These are phyloP conservation scores for Pythium aristosporum DNA, from an alignment of 352 stramenopile genomes.

Conservation along the genomic window DNA sequence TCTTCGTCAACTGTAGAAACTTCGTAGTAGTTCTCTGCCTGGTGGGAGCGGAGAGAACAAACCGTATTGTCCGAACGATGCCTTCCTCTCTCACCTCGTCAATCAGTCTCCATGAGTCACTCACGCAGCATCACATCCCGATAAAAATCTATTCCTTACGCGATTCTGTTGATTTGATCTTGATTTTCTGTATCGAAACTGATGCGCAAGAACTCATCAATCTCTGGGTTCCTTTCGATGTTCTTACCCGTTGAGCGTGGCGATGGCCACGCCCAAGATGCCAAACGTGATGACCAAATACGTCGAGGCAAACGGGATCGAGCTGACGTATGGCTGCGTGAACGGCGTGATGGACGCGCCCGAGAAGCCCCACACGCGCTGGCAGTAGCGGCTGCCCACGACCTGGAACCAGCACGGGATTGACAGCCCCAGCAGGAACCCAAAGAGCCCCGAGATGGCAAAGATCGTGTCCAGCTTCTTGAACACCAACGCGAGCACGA, in stretches of 20 bases:
- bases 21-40: no score
- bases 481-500: slow-evolving; percentile 76
- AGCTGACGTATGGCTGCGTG: slow-evolving; percentile 62
- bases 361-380: slow-evolving; percentile 66
- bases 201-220: neutral
- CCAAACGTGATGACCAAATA: slow-evolving; percentile 72
- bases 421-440: slow-evolving; percentile 71
- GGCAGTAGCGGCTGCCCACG: slow-evolving; percentile 75
- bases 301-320: slow-evolving; percentile 50
- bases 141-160: no score
- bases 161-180: neutral
- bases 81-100: no score
- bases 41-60: no score
- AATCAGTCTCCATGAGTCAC: no score
- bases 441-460: slow-evolving; percentile 70
- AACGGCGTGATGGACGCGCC: slow-evolving; percentile 73
- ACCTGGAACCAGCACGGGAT: slow-evolving; percentile 88
- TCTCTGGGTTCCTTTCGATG: neutral
- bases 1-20: no score
- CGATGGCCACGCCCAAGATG: slow-evolving; percentile 64
- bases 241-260: slow-evolving; percentile 49
- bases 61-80: no score
- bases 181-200: neutral
- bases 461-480: slow-evolving; percentile 90
- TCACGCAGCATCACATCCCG: no score